Evolutionary conservation across 1,284 basidiomycete genomes (phyloP), one percentile per base, ranked within the genome.

Genomic region (Ustilago curta): DNA sequence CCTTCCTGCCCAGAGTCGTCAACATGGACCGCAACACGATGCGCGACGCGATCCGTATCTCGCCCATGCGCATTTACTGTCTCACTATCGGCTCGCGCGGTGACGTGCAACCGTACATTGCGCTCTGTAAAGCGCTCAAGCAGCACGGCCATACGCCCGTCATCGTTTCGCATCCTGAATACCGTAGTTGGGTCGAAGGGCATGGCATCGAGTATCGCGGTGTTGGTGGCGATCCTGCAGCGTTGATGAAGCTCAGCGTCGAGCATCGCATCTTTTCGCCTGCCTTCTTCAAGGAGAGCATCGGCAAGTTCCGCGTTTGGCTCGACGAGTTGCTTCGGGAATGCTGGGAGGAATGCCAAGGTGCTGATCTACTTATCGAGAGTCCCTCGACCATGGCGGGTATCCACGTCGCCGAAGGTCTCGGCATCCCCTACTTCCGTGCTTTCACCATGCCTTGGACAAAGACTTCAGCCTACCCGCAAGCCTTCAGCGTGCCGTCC

Each of bases 121-220:
- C 88, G 1, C 82, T 89, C 35, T 87, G 86, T 87, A 86, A 86
- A 86, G 72, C 87, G 11, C 70, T 83, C 44, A 73, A 80, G 60
- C 45, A 62, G 55, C 63, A 89, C 65, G 88, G 89, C 0, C 90
- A 91, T 75, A 83, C 82, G n/a, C 87, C 87, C 19, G 88, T 87
- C 8, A 90, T 91, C 53, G 89, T 90, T 8, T 90, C 90, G 14
- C 90, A 91, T 83, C 87, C 87, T 65, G 90, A 91, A 79, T 91
- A 90, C 81, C 88, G 89, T 77, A 78, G 77, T 4, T 90, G 89
- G 89, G 85, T 90, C 37, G 87, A 89, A 75, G 62, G 70, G 2
- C 61, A 76, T 29, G 76, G 76, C 47, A 78, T 82, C 47, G 73
- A 68, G 45, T 82, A 78, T 49, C 65, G 72, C 14, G 63, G 66